Conservation (phyloP, 495 filamentous ascomycete genomes). For the Parachaetomium inaequale region DNA sequence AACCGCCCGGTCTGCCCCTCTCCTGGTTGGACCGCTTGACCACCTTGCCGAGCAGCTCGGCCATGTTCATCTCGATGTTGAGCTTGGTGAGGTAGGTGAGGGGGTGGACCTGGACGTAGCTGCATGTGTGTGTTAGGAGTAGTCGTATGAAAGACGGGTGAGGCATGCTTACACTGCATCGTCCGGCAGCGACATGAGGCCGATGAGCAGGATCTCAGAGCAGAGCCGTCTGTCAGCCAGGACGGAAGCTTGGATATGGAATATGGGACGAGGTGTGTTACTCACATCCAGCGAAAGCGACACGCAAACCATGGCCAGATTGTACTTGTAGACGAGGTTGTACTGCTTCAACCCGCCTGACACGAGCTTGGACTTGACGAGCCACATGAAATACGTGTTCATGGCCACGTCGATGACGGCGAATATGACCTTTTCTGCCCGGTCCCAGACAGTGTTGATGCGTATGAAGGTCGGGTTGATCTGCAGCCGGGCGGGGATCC, state of each 20-base stretch:
- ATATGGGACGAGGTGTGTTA: background rate
- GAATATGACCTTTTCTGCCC: conserved; percentile 47
- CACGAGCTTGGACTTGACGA: conserved; percentile 45
- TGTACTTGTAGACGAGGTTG: conserved; percentile 46
- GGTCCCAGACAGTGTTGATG: conserved; percentile 50
- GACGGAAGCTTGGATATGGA: background rate
- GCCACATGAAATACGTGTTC: conserved; percentile 49
- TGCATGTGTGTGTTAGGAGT: background rate
- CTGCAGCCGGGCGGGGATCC: conserved; percentile 47
- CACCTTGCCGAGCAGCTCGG: conserved; percentile 44
- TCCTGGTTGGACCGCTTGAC: conserved; percentile 22
- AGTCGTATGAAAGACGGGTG: background rate
- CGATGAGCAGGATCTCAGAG: conserved; percentile 28
- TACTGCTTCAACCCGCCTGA: conserved; percentile 43
- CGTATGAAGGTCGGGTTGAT: conserved; percentile 28
- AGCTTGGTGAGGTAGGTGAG: conserved; percentile 50
- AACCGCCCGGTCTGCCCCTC: no score
- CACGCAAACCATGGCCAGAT: conserved; percentile 47
- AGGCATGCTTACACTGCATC: conserved; percentile 25
- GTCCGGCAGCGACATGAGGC: conserved; percentile 31
- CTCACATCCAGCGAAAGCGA: conserved; percentile 49
- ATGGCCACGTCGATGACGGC: conserved; percentile 45
- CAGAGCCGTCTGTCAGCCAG: background rate
- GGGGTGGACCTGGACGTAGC: conserved; percentile 53
- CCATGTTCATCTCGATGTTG: conserved; percentile 54